Conservation (phyloP, 352 stramenopile species). For the Hyaloperonospora arabidopsidis region DNA sequence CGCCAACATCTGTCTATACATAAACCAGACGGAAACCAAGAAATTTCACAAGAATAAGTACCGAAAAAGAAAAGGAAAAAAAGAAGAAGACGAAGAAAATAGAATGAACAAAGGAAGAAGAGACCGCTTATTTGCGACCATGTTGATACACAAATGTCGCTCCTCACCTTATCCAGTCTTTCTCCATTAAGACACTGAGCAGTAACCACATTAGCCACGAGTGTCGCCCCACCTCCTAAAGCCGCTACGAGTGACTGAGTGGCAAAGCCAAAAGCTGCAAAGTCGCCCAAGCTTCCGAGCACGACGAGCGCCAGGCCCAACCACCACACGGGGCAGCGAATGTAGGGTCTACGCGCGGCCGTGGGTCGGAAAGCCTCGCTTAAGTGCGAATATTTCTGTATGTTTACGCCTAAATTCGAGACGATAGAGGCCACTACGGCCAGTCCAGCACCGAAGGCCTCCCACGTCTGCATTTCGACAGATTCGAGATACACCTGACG, state of each 20-base stretch:
- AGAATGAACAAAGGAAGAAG: neutral
- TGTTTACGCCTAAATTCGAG: slow-evolving; percentile 86
- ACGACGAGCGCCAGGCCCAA: slow-evolving; percentile 70
- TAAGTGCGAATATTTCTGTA: slow-evolving; percentile 85
- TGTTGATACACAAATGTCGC: neutral
- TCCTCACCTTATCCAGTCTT: slow-evolving; percentile 46
- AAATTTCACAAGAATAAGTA: slow-evolving; percentile 1
- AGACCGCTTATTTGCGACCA: neutral
- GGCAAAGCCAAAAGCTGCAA: slow-evolving; percentile 84
- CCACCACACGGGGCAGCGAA: slow-evolving; percentile 85
- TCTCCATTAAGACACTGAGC: slow-evolving; percentile 83
- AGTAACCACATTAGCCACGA: slow-evolving; percentile 84
- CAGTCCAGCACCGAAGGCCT: slow-evolving; percentile 76
- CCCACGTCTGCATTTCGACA: slow-evolving; percentile 47
- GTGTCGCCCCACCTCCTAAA: slow-evolving; percentile 74
- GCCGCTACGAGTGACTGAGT: slow-evolving; percentile 85
- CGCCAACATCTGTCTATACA: slow-evolving; percentile 64
- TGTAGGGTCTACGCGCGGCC: slow-evolving; percentile 59
- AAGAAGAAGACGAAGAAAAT: too few relatives aligned
- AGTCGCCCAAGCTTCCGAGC: slow-evolving; percentile 80
- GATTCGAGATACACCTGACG: neutral
- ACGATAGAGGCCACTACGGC: slow-evolving; percentile 73
- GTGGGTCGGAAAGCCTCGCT: slow-evolving; percentile 39
- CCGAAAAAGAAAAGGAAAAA: neutral
- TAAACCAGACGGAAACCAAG: slow-evolving; percentile 6